Conservation (phyloP, 495 filamentous ascomycete species). For the Neurospora africana region DNA sequence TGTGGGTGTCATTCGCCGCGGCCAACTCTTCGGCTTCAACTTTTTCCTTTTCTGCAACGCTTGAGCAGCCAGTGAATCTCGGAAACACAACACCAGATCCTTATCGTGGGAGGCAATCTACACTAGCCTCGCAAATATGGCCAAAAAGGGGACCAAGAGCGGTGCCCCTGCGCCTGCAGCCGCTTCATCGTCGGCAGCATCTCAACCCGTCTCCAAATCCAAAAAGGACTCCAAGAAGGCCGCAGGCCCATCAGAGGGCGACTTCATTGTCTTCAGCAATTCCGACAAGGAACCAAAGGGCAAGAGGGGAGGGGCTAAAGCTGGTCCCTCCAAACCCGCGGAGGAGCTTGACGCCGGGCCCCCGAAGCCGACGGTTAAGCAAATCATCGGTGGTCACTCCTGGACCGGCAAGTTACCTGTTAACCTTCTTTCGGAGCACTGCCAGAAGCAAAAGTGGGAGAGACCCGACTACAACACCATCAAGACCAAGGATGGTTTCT, state of each 20-base stretch:
- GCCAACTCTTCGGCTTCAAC: neutral
- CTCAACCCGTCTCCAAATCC: constrained; percentile 4
- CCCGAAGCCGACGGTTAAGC: constrained; percentile 72
- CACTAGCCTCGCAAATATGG: constrained; percentile 17
- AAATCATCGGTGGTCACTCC: constrained; percentile 85
- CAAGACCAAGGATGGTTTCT: constrained; percentile 51
- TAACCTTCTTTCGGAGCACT: constrained; percentile 86
- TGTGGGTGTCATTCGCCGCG: neutral
- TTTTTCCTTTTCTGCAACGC: neutral
- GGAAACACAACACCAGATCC: neutral
- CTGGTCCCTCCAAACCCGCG: constrained; percentile 13
- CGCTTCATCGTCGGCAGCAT: constrained; percentile 20
- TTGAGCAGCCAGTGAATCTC: neutral
- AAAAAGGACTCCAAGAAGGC: constrained; percentile 25
- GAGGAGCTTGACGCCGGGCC: constrained; percentile 31
- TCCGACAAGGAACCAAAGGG: constrained; percentile 45
- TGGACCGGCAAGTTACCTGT: constrained; percentile 97
- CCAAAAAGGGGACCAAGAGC: constrained; percentile 41
- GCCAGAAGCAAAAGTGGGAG: constrained; percentile 89
- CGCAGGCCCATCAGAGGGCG: constrained; percentile 37
- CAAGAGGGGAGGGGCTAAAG: constrained; percentile 40
- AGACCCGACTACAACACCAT: constrained; percentile 74
- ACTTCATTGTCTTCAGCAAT: constrained; percentile 60
- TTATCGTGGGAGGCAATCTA: neutral
- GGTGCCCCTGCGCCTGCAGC: constrained; percentile 17